These are phyloP conservation scores for Pyracantha coccinea DNA, from an alignment of 331 rosid genomes.

Conservation along the genomic window DNA sequence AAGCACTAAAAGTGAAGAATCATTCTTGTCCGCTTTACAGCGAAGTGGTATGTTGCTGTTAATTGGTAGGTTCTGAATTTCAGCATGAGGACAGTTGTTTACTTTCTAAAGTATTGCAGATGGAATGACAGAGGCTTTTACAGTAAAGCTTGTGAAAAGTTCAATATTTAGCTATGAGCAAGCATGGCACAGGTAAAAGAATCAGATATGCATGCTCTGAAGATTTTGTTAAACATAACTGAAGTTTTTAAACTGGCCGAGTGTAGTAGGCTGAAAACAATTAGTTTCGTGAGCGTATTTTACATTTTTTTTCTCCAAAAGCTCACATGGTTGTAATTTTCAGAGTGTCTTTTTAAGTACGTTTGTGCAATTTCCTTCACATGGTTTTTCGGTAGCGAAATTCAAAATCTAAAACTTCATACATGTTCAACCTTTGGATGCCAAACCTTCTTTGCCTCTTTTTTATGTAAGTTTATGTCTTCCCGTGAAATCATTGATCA, in stretches of 20 bases:
- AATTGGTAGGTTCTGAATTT: constrained; percentile 7
- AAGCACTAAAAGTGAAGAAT: constrained; percentile 85
- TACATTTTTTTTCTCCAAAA: neutral
- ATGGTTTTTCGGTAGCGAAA: neutral
- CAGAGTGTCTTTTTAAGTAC: neutral
- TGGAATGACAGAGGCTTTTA: constrained; percentile 50
- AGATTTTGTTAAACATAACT: neutral
- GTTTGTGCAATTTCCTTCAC: neutral
- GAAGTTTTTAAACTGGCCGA: neutral
- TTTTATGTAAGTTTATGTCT: neutral
- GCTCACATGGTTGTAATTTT: neutral
- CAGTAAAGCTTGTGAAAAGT: constrained; percentile 85
- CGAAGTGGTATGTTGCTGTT: constrained; percentile 55
- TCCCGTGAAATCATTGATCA: neutral
- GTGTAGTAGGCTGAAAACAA: constrained; percentile 3
- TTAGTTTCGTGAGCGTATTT: constrained; percentile 4
- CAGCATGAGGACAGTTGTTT: constrained; percentile 17
- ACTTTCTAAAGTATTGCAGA: constrained; percentile 51
- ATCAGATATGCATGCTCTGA: neutral
- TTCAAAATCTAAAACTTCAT: neutral
- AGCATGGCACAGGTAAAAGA: constrained; percentile 92
- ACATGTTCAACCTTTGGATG: neutral
- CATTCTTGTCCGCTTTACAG: constrained; percentile 84
- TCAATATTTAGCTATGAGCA: constrained; percentile 95
- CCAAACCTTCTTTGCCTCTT: neutral